Conservation (phyloP, 257 asterid genomes). For the Nicotiana tabacum region DNA sequence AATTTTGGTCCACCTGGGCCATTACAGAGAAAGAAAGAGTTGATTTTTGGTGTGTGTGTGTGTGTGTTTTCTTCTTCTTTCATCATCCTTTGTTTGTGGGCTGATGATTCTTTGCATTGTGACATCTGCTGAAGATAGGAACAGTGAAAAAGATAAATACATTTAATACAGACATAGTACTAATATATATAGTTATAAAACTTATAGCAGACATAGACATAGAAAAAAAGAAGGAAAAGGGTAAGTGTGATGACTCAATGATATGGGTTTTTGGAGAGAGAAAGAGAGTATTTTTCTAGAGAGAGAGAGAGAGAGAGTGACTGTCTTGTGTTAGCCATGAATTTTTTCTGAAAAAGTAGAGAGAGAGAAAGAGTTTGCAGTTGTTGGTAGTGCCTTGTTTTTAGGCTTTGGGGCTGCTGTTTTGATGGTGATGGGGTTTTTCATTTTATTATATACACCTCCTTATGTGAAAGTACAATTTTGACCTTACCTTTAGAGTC, state of each 20-base stretch:
- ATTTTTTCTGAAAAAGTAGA: slow-evolving; percentile 31
- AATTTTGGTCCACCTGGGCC: slow-evolving; percentile 51
- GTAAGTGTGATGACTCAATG: background rate
- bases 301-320: background rate
- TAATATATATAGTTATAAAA: too few relatives aligned
- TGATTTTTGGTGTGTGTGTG: background rate
- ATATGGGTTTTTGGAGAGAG: slow-evolving; percentile 7
- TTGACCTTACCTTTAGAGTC: background rate
- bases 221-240: background rate
- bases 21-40: slow-evolving; percentile 4
- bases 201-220: background rate
- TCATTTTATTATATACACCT: background rate
- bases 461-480: background rate
- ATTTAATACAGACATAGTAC: background rate
- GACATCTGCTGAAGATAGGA: background rate
- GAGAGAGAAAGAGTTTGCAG: slow-evolving; percentile 11
- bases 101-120: background rate
- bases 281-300: background rate
- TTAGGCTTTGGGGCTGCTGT: background rate
- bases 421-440: background rate
- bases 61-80: slow-evolving; percentile 20
- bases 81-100: slow-evolving; percentile 15
- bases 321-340: background rate
- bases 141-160: background rate
- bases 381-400: slow-evolving; percentile 6